Conservation (phyloP, 306 rosid genomes). For the Ormosia emarginata region DNA sequence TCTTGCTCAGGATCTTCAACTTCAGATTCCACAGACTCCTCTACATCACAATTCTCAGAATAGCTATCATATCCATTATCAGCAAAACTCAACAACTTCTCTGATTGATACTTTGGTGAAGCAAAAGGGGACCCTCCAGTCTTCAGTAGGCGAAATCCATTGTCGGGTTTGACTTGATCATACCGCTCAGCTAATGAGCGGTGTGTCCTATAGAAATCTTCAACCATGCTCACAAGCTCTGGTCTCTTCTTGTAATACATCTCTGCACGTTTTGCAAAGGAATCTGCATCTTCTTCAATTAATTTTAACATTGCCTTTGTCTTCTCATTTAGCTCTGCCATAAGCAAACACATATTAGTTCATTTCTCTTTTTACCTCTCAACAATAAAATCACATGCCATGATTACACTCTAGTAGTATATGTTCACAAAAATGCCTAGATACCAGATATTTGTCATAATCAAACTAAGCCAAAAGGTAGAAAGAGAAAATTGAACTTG, state of each 20-base stretch:
- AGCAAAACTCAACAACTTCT: conserved; percentile 31
- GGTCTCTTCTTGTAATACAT: conserved; percentile 92
- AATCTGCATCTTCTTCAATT: conserved; percentile 84
- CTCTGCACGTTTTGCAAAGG: conserved; percentile 86
- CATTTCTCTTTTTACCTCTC: neutral
- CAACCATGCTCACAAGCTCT: conserved; percentile 73
- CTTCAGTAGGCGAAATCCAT: conserved; percentile 43
- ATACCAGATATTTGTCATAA: neutral
- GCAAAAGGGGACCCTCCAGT: conserved; percentile 48
- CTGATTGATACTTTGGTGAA: conserved; percentile 36
- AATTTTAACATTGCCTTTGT: conserved; percentile 65
- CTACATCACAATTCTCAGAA: conserved; percentile 50
- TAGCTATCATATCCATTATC: conserved; percentile 46
- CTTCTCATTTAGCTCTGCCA: conserved; percentile 68
- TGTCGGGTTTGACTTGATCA: conserved; percentile 61
- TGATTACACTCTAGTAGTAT: neutral
- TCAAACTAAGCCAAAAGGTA: neutral
- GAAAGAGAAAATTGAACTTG: conserved; percentile 2
- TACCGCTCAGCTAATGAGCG: conserved; percentile 69
- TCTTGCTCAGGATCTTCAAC: conserved; percentile 79
- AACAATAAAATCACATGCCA: neutral
- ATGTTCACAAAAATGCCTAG: neutral
- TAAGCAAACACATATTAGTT: neutral
- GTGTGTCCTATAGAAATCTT: conserved; percentile 76
- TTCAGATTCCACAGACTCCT: conserved; percentile 70